phyloP scores from a whole-genome alignment of 2,329 filamentous ascomycete species.

The Zymoseptoria crescenta region DNA sequence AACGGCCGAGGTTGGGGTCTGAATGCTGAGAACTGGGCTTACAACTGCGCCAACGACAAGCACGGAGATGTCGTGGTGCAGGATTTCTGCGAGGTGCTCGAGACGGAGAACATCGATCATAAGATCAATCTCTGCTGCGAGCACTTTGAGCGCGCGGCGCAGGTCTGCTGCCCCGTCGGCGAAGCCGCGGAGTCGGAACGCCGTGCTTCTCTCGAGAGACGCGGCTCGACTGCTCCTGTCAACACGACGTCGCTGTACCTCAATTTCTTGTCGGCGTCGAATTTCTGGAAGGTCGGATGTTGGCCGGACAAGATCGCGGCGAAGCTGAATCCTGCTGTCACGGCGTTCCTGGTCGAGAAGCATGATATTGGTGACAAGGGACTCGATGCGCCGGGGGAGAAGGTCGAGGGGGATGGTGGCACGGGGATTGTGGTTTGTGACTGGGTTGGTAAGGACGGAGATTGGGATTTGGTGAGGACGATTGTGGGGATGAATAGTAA shows the following conservation, averaged over 20 bases:
- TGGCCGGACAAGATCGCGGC: constrained; percentile 91
- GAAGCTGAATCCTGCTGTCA: constrained; percentile 73
- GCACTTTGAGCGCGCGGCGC: constrained; percentile 64
- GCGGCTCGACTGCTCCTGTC: constrained; percentile 33
- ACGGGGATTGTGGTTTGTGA: constrained; percentile 89
- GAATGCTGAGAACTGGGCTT: constrained; percentile 64
- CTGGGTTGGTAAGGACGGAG: constrained; percentile 77
- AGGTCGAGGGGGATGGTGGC: constrained; percentile 44
- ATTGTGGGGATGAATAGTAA: constrained; percentile 77
- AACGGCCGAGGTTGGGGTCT: constrained; percentile 49
- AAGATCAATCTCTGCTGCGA: constrained; percentile 69
- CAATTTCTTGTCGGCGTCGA: constrained; percentile 85
- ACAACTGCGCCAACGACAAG: constrained; percentile 74
- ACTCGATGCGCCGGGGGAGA: constrained; percentile 19
- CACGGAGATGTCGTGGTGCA: constrained; percentile 76
- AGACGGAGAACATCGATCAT: constrained; percentile 65
- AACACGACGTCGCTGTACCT: constrained; percentile 62
- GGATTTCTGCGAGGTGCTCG: constrained; percentile 85
- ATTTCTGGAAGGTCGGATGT: constrained; percentile 86
- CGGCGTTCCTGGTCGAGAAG: constrained; percentile 49
- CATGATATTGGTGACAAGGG: constrained; percentile 36
- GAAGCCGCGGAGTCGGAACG: constrained; percentile 29
- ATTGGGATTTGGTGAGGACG: constrained; percentile 85
- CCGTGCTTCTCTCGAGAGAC: neutral
- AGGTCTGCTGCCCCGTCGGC: constrained; percentile 31